Evolutionary conservation across 768 basidiomycete genomes (phyloP), one percentile per base, ranked within the genome.

Genomic region (Boletus reticulatus): DNA sequence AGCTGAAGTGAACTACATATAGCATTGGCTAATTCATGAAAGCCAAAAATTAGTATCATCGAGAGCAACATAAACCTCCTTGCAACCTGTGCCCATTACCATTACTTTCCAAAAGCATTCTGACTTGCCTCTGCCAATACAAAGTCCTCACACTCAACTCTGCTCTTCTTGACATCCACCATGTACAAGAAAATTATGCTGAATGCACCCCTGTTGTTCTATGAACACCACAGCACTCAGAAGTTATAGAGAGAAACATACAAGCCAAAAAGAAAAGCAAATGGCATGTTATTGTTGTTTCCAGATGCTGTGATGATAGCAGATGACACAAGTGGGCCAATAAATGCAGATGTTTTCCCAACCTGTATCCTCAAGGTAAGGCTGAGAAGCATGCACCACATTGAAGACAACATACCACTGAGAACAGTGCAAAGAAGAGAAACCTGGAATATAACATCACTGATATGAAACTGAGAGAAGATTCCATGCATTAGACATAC

Each of bases 321-420:
- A 49, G 84, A 84, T 2, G 86, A 88, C 22, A 88, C 84, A 61
- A 89, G 78, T 3, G 87, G 87, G 0, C 88, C 88, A 55, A 89
- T 87, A 67, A 89, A 88, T 17, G 87, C 84, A 38, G 87, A 88
- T 8, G 86, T 88, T 69, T 88, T 89, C 14, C 88, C 87, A 41
- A 88, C 73, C 84, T 86, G 37, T 31, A 6, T 37, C n/a, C 4
- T 39, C 4, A 39, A 19, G 14, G 38, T 19, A 16, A 39, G 38
- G 9, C 8, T 6, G 19, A 1, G 7, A 39, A 19, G n/a, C 5
- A 39, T 17, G 17, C 19, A 13, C 22, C 27, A 49, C 16, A 31
- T 12, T 31, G 27, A 37, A 19, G 61, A 72, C 48, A 12, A 59
- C 57, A 42, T 62, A 87, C 85, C 59, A 89, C 83, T 20, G 85